Percentiles rank a stretch among this genome's conserved stretches.
Evolutionary conservation across 805 yeast genomes (phyloP).

Genomic region (Metschnikowia lachancei): DNA sequence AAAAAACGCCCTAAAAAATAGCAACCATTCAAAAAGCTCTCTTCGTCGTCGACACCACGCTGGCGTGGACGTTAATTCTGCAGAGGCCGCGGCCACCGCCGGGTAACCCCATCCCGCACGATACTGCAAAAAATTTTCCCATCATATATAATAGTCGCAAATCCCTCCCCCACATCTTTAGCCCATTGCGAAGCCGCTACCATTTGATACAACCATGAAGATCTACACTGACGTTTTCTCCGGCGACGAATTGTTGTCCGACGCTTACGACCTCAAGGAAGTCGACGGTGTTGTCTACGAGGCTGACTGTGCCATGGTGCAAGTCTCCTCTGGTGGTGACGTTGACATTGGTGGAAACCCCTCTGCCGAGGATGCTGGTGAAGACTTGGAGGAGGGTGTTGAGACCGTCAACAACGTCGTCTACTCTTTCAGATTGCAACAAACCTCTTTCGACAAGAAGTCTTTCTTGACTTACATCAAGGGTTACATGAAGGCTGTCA

Average conservation of each 20-base stretch:
- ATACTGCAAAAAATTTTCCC: conserved; percentile 15
- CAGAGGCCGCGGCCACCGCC: conserved; percentile 4
- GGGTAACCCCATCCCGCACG: conserved; percentile 22
- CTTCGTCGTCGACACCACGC: too few relatives aligned
- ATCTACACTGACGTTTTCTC: conserved; percentile 73
- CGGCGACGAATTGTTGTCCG: conserved; percentile 94
- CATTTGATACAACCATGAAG: conserved; percentile 28
- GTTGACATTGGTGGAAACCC: conserved; percentile 99
- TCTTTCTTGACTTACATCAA: conserved; percentile 94
- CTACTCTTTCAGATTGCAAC: conserved; percentile 97
- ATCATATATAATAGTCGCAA: conserved; percentile 13
- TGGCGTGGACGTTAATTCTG: too few relatives aligned
- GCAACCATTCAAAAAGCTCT: too few relatives aligned
- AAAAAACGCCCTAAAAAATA: too few relatives aligned
- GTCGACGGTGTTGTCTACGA: conserved; percentile 93
- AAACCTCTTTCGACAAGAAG: conserved; percentile 95
- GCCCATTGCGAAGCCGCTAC: too few relatives aligned
- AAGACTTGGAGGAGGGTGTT: conserved; percentile 75
- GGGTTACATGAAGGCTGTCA: conserved; percentile 97
- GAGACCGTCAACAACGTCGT: conserved; percentile 97
- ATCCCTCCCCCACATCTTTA: neutral
- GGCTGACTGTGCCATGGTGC: conserved; percentile 93
- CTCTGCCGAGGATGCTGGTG: conserved; percentile 93
- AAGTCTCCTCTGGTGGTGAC: conserved; percentile 78
- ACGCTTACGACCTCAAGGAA: conserved; percentile 86